phyloP scores from a whole-genome alignment of 306 rosid species.

The Gillenia trifoliata region DNA sequence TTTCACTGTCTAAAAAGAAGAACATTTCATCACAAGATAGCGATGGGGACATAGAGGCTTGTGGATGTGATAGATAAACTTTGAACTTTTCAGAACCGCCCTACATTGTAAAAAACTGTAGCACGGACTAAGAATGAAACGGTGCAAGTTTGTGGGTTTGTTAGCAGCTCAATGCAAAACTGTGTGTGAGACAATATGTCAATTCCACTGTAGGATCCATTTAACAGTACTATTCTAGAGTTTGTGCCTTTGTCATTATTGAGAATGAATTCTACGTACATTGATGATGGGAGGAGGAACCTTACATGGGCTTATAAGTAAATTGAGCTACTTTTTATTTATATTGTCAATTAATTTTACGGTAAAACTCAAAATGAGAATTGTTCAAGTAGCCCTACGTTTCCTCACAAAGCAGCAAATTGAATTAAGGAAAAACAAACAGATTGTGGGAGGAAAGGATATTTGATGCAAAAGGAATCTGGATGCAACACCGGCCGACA shows the following conservation, averaged over 20 bases:
- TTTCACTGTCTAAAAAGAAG: neutral
- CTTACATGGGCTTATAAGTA: too few relatives aligned
- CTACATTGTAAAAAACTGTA: neutral
- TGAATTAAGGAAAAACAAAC: neutral
- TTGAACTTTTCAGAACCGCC: neutral
- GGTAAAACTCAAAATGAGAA: too few relatives aligned
- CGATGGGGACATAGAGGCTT: neutral
- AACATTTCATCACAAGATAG: neutral
- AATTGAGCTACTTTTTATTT: too few relatives aligned
- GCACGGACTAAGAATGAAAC: conserved; percentile 2
- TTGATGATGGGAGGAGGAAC: too few relatives aligned
- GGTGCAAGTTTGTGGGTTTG: neutral
- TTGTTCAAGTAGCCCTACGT: too few relatives aligned
- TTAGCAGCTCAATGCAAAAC: neutral
- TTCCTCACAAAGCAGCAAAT: neutral
- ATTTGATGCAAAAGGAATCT: neutral
- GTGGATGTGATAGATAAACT: neutral
- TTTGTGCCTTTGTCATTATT: neutral
- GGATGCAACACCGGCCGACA: neutral
- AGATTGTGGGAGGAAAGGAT: neutral
- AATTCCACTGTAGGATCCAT: neutral
- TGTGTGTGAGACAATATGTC: neutral
- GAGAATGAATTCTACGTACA: too few relatives aligned
- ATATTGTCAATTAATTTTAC: too few relatives aligned
- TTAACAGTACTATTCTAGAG: neutral